Base-by-base conservation (phyloP, 148 eudicot species). In the Camellia granthamiana region DNA sequence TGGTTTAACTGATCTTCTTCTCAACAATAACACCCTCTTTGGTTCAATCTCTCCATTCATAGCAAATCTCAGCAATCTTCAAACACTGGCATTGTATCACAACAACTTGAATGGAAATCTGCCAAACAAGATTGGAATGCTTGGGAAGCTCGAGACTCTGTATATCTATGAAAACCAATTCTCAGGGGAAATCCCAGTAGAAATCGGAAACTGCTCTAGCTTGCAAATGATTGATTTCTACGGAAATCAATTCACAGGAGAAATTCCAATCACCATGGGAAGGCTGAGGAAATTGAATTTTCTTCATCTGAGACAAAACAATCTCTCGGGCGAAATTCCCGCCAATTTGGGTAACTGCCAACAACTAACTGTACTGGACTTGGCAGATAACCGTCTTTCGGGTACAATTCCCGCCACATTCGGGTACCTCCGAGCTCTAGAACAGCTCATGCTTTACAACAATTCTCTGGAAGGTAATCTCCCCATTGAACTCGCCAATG, bases 371-470 rank as follows among this genome's bases (percentile, higher is more conserved):
- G 81, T 90, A 46, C 91, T 96, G 12, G 99, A 94, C 73, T 82
- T 96, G 85, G 99, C 97, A 1, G 99, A 96, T 77, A 96, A 96
- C 65, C 86, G 83, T 16, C 83, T 96, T 61, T 87, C 95, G 0
- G 98, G 99, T 46, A 85, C 84, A 13, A 81, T 96, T n/a, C 99
- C 99, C 0, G 87, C 87, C 0, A 88, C 83, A 10, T 88, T 96
- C 15, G 92, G 92, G 2, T 72, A 82, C 52, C 88, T 96, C 19
- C 69, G 12, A 13, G 75, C 83, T 8, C 79, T 96, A 55, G 82
- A 94, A 77, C 94, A 93, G 90, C 79, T 96, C 13, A 94, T 93
- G 99, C 90, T 96, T 11, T 94, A 96, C 83, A 96, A 96, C 80
- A 94, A 94, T 67, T 89, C 98, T 16, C 89, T 94, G 21, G 88